phyloP scores from a whole-genome alignment of 306 rosid species.

The Casuarina equisetifolia region DNA sequence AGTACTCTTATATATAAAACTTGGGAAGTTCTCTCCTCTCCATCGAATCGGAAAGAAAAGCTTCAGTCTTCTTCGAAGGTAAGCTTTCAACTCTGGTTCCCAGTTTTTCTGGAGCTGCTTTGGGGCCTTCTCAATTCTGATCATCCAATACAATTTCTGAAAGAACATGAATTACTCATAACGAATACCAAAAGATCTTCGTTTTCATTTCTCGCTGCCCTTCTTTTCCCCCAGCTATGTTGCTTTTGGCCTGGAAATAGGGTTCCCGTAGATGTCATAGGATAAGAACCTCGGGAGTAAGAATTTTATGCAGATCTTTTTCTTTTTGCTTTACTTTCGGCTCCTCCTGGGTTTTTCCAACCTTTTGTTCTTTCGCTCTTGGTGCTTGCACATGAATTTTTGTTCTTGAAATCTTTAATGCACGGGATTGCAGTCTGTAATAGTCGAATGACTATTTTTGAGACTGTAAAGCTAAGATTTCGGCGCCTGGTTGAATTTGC shows the following conservation, averaged over 20 bases:
- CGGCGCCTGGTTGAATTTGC: not conserved
- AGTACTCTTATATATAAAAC: conserved; percentile 25
- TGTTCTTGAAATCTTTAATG: too few species aligned
- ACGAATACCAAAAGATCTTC: not conserved
- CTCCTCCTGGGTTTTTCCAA: not conserved
- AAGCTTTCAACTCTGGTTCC: not conserved
- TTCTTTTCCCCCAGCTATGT: not conserved
- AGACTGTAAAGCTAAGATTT: not conserved
- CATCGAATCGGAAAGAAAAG: conserved; percentile 9
- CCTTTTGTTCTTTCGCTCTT: not conserved
- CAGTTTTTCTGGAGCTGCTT: not conserved
- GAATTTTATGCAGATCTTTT: not conserved
- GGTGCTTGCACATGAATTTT: not conserved
- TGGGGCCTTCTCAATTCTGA: not conserved
- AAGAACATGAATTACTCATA: not conserved
- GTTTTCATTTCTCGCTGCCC: not conserved
- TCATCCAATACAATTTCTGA: not conserved
- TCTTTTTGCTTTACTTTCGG: not conserved
- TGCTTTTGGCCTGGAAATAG: not conserved
- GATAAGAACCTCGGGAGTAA: not conserved
- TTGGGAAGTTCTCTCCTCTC: not conserved
- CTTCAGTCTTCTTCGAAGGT: conserved; percentile 11
- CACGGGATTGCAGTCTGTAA: not conserved
- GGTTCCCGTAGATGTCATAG: not conserved
- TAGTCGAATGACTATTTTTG: not conserved